These are phyloP conservation scores for Eucalyptus viminalis DNA, from an alignment of 345 rosid species.

Conservation along the genomic window DNA sequence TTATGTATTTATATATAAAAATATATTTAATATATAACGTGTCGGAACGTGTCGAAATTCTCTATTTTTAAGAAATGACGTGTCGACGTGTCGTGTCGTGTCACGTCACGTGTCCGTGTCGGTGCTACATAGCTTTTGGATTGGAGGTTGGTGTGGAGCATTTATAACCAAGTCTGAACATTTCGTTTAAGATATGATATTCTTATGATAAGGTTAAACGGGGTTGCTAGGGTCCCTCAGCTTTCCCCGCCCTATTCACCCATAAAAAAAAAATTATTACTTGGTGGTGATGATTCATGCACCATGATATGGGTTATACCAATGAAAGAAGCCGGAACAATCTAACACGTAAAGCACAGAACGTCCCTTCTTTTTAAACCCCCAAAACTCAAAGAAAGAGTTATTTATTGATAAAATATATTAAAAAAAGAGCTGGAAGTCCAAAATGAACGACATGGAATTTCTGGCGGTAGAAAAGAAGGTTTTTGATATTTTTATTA, in stretches of 20 bases:
- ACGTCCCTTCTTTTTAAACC: background rate
- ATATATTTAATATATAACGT: too few species aligned
- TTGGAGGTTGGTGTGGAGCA: background rate
- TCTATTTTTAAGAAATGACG: too few species aligned
- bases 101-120: too few species aligned
- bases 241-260: background rate
- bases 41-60: too few species aligned
- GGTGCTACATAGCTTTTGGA: too few species aligned
- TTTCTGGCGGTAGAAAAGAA: background rate
- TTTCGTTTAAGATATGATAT: too few species aligned
- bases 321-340: background rate
- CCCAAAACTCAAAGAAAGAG: background rate
- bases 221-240: background rate
- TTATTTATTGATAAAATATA: background rate
- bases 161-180: background rate
- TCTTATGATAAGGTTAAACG: background rate
- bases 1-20: too few species aligned
- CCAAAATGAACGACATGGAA: background rate
- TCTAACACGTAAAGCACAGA: background rate
- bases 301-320: background rate
- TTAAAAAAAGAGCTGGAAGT: background rate
- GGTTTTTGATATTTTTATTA: too few species aligned
- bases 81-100: too few species aligned
- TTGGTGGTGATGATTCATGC: background rate
- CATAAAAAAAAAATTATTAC: background rate